Conservation (phyloP, 2,329 filamentous ascomycete genomes). For the Scolecobasidium constrictum region DNA sequence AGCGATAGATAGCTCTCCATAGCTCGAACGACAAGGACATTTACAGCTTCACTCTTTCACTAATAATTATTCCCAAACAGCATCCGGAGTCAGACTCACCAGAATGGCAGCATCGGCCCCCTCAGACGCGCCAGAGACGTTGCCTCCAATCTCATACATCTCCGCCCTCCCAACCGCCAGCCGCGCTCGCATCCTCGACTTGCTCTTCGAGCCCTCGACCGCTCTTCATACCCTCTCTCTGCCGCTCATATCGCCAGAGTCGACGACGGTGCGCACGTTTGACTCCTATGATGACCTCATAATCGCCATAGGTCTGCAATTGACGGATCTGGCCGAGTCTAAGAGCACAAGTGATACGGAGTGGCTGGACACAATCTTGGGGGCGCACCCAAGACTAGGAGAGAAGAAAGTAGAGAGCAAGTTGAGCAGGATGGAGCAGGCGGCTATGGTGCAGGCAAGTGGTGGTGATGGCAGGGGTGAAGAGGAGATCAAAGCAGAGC, state of each 20-base stretch:
- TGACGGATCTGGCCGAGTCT: slow-evolving; percentile 48
- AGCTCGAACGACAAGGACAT: too few species aligned
- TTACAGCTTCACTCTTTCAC: too few species aligned
- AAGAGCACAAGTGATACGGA: slow-evolving; percentile 9
- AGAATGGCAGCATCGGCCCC: not conserved
- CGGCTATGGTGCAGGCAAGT: slow-evolving; percentile 47
- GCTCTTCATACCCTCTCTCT: slow-evolving; percentile 63
- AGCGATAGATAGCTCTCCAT: too few species aligned
- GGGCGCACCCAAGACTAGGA: slow-evolving; percentile 74
- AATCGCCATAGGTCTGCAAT: slow-evolving; percentile 49
- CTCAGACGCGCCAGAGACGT: slow-evolving; percentile 15
- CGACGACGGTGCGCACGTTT: slow-evolving; percentile 48
- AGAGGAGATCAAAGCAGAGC: slow-evolving; percentile 19
- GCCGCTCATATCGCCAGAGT: slow-evolving; percentile 34
- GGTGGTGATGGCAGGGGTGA: slow-evolving; percentile 20
- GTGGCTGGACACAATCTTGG: slow-evolving; percentile 60
- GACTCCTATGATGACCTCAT: slow-evolving; percentile 60
- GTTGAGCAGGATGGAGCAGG: slow-evolving; percentile 73
- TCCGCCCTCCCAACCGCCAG: slow-evolving; percentile 42
- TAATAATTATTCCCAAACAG: too few species aligned
- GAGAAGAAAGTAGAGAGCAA: slow-evolving; percentile 72
- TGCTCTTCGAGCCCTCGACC: slow-evolving; percentile 73
- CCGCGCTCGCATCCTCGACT: slow-evolving; percentile 54
- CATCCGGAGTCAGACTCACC: too few species aligned
- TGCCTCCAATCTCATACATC: slow-evolving; percentile 51